phyloP scores from a whole-genome alignment of 129 eudicot species.

The Flaveria brownii region DNA sequence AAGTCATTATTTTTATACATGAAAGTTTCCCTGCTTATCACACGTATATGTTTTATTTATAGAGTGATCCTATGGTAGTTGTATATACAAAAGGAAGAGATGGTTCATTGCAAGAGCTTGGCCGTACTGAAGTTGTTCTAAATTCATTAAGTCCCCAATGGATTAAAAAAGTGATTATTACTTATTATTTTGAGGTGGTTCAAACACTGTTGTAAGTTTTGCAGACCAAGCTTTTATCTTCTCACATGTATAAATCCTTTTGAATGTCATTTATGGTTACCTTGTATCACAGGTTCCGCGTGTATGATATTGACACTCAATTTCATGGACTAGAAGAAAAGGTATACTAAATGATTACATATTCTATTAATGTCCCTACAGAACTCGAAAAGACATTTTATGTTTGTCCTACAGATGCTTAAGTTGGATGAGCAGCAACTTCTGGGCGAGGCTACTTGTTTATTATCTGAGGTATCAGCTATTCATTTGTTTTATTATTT shows the following conservation, averaged over 20 bases:
- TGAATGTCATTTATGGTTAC: conserved; percentile 20
- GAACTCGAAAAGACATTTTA: conserved; percentile 13
- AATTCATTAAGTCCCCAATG: conserved; percentile 84
- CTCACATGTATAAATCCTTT: conserved; percentile 6
- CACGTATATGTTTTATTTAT: conserved; percentile 34
- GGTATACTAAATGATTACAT: conserved; percentile 48
- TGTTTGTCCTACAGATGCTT: conserved; percentile 58
- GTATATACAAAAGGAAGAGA: conserved; percentile 72
- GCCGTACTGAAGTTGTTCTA: conserved; percentile 88
- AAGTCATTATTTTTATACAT: conserved; percentile 28
- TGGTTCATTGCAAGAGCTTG: conserved; percentile 85
- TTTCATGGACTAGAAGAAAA: conserved; percentile 73
- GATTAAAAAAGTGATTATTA: conserved; percentile 63
- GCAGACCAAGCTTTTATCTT: conserved; percentile 9
- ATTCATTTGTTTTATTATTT: neutral
- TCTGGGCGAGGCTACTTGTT: conserved; percentile 87
- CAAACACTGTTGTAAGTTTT: conserved; percentile 83
- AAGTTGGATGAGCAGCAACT: conserved; percentile 91
- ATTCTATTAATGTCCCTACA: conserved; percentile 10
- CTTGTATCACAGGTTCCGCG: conserved; percentile 67
- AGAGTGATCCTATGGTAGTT: conserved; percentile 99
- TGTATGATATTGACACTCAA: conserved; percentile 91
- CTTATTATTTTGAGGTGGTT: conserved; percentile 87
- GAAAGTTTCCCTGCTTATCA: conserved; percentile 30
- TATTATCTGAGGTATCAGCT: conserved; percentile 69